Conservation (phyloP, 2,329 filamentous ascomycete species). For the Aureobasidium sp. region DNA sequence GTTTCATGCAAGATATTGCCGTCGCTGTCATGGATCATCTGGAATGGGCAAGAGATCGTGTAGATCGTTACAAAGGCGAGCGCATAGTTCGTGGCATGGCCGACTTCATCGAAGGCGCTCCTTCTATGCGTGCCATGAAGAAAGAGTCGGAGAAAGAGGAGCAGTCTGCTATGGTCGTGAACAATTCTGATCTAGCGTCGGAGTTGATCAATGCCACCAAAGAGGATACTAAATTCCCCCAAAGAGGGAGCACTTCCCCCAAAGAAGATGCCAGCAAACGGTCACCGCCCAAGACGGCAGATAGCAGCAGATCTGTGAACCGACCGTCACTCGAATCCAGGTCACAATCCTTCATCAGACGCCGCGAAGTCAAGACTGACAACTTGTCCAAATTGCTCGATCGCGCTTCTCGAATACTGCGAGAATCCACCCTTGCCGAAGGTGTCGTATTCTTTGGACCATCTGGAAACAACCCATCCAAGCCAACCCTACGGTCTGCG, state of each 20-base stretch:
- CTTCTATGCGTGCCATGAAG: not conserved
- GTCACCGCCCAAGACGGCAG: not conserved
- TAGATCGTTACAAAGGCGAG: constrained; percentile 24
- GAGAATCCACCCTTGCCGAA: constrained; percentile 26
- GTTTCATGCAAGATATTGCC: constrained; percentile 27
- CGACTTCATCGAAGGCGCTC: constrained; percentile 21
- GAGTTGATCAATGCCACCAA: not conserved
- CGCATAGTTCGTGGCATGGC: constrained; percentile 22
- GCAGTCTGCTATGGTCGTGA: not conserved
- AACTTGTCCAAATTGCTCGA: constrained; percentile 21
- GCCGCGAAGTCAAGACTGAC: constrained; percentile 18
- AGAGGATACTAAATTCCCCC: not conserved
- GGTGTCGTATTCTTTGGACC: constrained; percentile 25
- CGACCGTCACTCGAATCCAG: not conserved
- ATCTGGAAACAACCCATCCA: constrained; percentile 18
- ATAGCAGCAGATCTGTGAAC: not conserved
- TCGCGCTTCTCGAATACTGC: constrained; percentile 23
- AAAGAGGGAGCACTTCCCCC: too few relatives aligned
- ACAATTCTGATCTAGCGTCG: not conserved
- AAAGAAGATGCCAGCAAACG: not conserved
- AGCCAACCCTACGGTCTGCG: constrained; percentile 12
- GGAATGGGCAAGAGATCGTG: constrained; percentile 29
- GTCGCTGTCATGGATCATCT: constrained; percentile 29
- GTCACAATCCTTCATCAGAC: not conserved
- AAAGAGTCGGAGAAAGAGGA: not conserved